Conservation (phyloP, 169 alveolate genomes). For the Besnoitia besnoiti region DNA sequence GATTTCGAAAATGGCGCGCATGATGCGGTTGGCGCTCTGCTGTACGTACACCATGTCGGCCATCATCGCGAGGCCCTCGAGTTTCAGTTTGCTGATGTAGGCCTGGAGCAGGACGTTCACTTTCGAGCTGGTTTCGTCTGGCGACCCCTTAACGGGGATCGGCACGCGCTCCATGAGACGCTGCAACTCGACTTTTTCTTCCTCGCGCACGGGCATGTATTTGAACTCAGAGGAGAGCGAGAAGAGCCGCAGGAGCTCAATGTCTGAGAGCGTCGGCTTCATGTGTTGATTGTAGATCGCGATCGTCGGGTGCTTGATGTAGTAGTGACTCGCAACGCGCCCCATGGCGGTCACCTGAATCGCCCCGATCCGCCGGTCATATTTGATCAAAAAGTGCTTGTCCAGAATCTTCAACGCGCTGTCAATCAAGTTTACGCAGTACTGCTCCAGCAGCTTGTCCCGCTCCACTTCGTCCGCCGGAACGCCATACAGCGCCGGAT, state of each 20-base stretch:
- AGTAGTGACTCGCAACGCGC: constrained; percentile 97
- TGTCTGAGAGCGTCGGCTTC: constrained; percentile 92
- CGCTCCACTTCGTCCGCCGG: constrained; percentile 69
- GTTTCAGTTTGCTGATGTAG: constrained; percentile 94
- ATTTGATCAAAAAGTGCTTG: constrained; percentile 91
- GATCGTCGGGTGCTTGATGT: constrained; percentile 94
- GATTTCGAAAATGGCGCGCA: constrained; percentile 98
- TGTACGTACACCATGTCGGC: constrained; percentile 98
- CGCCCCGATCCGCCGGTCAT: constrained; percentile 87
- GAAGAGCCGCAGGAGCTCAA: constrained; percentile 95
- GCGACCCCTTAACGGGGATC: constrained; percentile 89
- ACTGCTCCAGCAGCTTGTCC: constrained; percentile 64
- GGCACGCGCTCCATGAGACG: constrained; percentile 94
- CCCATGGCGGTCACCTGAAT: constrained; percentile 96
- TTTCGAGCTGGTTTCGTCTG: constrained; percentile 89
- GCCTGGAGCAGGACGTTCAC: constrained; percentile 96
- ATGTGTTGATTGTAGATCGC: constrained; percentile 92
- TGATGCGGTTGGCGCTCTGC: constrained; percentile 98
- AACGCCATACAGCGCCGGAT: constrained; percentile 92
- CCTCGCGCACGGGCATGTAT: constrained; percentile 96
- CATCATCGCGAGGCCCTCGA: constrained; percentile 96
- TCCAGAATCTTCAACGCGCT: constrained; percentile 94
- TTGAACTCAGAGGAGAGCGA: constrained; percentile 96
- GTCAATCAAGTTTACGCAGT: constrained; percentile 75
- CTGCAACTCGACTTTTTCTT: constrained; percentile 95